Percentiles rank a stretch among this genome's conserved stretches.
Conservation (phyloP, 345 rosid species). For the Gossypium turneri region DNA sequence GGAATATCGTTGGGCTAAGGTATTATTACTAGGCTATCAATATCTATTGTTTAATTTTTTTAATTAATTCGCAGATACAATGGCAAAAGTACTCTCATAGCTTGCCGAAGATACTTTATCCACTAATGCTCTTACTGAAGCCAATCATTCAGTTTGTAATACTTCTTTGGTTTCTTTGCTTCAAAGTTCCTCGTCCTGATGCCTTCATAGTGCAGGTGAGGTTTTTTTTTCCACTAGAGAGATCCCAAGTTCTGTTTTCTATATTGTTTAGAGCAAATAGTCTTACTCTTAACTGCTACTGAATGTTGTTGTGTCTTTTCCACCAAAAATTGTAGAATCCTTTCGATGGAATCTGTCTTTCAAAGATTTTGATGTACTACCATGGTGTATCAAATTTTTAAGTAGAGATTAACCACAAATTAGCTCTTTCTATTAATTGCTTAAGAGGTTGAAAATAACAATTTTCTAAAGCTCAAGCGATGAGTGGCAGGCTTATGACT, state of each 20-base stretch:
- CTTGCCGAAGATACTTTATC: conserved; percentile 42
- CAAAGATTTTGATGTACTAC: neutral
- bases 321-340: neutral
- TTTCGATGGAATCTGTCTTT: neutral
- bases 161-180: conserved; percentile 84
- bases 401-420: neutral
- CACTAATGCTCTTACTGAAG: conserved; percentile 69
- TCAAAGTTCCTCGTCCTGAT: conserved; percentile 72
- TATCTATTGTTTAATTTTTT: neutral
- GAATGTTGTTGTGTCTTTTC: neutral
- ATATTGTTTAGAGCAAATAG: neutral
- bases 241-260: neutral
- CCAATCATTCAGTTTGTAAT: conserved; percentile 68
- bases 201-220: conserved; percentile 84
- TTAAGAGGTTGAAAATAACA: neutral
- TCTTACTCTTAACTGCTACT: neutral
- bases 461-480: neutral
- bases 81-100: conserved; percentile 10
- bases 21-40: neutral
- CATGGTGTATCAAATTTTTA: neutral
- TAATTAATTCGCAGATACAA: neutral
- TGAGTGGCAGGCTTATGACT: neutral
- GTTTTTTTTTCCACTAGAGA: neutral
- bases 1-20: neutral
- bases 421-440: neutral